Percentiles rank a stretch among this genome's conserved stretches.
Evolutionary conservation across 2,329 filamentous ascomycete genomes (phyloP).

Genomic region (Apiospora saccharicola): DNA sequence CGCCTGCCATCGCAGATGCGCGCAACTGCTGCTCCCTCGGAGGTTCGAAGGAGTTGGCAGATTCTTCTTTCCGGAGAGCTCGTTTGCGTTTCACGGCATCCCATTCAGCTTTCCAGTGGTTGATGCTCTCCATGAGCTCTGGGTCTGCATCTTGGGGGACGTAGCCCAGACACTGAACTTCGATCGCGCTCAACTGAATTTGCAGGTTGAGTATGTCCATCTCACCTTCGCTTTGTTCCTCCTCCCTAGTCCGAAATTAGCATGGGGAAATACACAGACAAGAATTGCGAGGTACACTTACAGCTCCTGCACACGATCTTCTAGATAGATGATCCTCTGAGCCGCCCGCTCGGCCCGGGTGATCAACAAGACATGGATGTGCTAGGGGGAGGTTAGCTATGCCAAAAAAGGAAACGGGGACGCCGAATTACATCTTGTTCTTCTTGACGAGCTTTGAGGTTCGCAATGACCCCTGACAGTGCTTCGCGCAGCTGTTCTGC

Average conservation of each 20-base stretch:
- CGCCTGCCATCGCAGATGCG: not conserved
- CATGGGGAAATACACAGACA: conserved; percentile 16
- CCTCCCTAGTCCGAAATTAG: conserved; percentile 51
- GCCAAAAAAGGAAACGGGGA: not conserved
- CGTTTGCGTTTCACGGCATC: conserved; percentile 56
- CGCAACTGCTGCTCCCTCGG: not conserved
- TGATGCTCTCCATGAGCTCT: conserved; percentile 65
- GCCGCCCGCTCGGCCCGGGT: conserved; percentile 64
- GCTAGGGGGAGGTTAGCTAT: conserved; percentile 47
- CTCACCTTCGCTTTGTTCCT: conserved; percentile 63
- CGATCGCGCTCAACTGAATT: conserved; percentile 68
- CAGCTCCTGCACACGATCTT: conserved; percentile 65
- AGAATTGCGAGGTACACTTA: conserved; percentile 44
- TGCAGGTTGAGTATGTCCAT: conserved; percentile 68
- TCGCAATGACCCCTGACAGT: conserved; percentile 57
- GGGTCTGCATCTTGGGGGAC: conserved; percentile 59
- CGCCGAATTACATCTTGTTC: conserved; percentile 61
- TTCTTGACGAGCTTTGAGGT: conserved; percentile 62
- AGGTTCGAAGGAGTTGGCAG: conserved; percentile 3
- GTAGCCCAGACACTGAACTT: conserved; percentile 61
- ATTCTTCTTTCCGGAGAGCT: conserved; percentile 37
- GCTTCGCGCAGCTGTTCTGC: conserved; percentile 58
- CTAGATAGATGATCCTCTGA: conserved; percentile 65
- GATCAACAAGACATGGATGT: conserved; percentile 68
- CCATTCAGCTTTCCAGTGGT: conserved; percentile 69